These are phyloP conservation scores for Chrysoporthe deuterocubensis DNA, from an alignment of 2,329 filamentous ascomycete genomes.

Conservation along the genomic window DNA sequence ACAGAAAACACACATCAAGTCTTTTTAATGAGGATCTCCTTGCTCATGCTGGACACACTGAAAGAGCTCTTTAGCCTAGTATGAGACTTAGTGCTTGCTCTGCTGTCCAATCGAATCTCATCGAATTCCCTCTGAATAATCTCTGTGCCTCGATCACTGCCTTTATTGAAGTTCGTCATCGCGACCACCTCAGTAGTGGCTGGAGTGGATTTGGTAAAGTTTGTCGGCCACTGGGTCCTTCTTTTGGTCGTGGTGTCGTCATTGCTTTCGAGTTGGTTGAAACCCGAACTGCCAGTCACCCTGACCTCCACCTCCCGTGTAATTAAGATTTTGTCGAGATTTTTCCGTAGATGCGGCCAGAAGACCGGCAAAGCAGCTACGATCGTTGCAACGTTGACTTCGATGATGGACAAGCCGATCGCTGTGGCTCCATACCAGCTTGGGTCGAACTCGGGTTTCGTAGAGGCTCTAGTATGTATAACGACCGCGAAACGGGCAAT, in stretches of 20 bases:
- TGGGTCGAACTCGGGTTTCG: conserved; percentile 34
- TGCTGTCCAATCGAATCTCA: neutral
- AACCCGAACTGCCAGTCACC: conserved; percentile 15
- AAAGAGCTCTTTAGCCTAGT: neutral
- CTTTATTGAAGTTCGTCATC: neutral
- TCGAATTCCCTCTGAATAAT: neutral
- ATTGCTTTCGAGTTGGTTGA: neutral
- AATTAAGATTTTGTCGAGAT: conserved; percentile 35
- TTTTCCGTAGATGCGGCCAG: conserved; percentile 35
- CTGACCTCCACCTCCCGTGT: conserved; percentile 34
- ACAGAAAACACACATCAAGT: neutral
- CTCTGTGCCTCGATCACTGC: neutral
- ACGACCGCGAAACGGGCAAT: conserved; percentile 32
- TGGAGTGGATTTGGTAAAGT: neutral
- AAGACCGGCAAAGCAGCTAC: conserved; percentile 37
- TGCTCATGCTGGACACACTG: neutral
- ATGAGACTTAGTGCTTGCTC: neutral
- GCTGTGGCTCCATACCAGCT: conserved; percentile 35
- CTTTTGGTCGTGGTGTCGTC: neutral
- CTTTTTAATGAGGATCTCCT: neutral
- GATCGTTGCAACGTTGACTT: conserved; percentile 36
- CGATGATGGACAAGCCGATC: conserved; percentile 34
- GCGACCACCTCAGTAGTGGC: conserved; percentile 1
- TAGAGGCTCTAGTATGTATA: conserved; percentile 30
- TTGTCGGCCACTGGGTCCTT: neutral